These are phyloP conservation scores for Athelia psychrophila DNA, from an alignment of 1,284 basidiomycete species.

Conservation along the genomic window DNA sequence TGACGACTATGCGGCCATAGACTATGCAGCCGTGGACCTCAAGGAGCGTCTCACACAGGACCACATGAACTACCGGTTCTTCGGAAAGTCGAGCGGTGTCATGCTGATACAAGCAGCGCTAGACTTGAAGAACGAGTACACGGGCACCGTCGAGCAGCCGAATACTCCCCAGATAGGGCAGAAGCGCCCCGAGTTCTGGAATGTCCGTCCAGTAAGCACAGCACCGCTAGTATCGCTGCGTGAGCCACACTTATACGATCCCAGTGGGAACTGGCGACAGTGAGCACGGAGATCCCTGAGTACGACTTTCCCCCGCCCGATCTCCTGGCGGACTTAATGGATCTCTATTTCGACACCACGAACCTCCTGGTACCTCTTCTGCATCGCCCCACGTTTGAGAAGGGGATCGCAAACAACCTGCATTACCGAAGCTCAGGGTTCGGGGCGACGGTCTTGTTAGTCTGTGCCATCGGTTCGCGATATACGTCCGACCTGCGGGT, in stretches of 20 bases:
- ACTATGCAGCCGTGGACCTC: constrained; percentile 34
- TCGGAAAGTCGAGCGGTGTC: constrained; percentile 70
- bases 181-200: not conserved
- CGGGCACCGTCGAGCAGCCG: constrained; percentile 22
- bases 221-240: not conserved
- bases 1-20: constrained; percentile 34
- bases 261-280: constrained; percentile 15
- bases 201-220: not conserved
- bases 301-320: constrained; percentile 31
- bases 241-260: not conserved
- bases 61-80: constrained; percentile 48
- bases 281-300: constrained; percentile 8
- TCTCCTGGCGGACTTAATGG: constrained; percentile 38
- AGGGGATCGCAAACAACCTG: constrained; percentile 33
- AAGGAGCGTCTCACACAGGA: not conserved
- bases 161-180: not conserved
- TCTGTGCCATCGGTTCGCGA: constrained; percentile 48
- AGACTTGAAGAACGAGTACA: constrained; percentile 60
- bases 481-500: constrained; percentile 53
- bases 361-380: constrained; percentile 43
- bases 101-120: constrained; percentile 65
- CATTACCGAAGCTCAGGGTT: constrained; percentile 40
- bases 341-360: constrained; percentile 41
- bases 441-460: constrained; percentile 41
- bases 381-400: constrained; percentile 43